phyloP scores from a whole-genome alignment of 108 stramenopile genomes.

The Nitzschia palea region DNA sequence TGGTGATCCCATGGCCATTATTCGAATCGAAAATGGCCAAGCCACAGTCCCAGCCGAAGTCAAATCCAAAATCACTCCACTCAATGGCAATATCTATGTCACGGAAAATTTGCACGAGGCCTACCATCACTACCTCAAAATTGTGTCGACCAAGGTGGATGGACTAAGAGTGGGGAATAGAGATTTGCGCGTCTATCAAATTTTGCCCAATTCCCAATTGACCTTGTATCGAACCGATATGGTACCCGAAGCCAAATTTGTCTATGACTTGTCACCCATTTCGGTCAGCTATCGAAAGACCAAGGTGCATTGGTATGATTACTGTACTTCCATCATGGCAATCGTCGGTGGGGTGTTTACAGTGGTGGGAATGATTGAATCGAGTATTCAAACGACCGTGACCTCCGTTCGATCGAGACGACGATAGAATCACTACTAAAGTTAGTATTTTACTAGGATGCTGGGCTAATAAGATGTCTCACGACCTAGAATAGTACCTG shows the following conservation, averaged over 20 bases:
- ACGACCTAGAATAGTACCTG: too few relatives aligned
- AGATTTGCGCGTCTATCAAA: conserved; percentile 66
- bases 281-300: conserved; percentile 61
- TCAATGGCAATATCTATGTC: conserved; percentile 82
- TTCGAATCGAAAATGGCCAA: conserved; percentile 4
- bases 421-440: background rate
- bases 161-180: conserved; percentile 31
- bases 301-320: conserved; percentile 89
- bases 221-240: conserved; percentile 62
- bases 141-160: conserved; percentile 69
- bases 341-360: conserved; percentile 97
- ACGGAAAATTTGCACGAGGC: conserved; percentile 77
- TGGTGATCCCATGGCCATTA: conserved; percentile 34
- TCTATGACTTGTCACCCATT: conserved; percentile 86
- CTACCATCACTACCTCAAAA: conserved; percentile 93
- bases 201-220: conserved; percentile 69
- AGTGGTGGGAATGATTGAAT: conserved; percentile 88
- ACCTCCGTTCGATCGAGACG: conserved; percentile 1
- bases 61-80: conserved; percentile 51
- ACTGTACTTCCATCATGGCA: conserved; percentile 90
- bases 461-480: too few relatives aligned
- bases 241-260: conserved; percentile 64
- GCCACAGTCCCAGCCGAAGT: conserved; percentile 39
- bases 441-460: too few relatives aligned
- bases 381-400: conserved; percentile 32